A percentile compares a stretch with the other conserved stretches of the same genome.
Evolutionary conservation across 495 filamentous ascomycete species (phyloP).

Genomic region (Astrothelium macrocarpum): DNA sequence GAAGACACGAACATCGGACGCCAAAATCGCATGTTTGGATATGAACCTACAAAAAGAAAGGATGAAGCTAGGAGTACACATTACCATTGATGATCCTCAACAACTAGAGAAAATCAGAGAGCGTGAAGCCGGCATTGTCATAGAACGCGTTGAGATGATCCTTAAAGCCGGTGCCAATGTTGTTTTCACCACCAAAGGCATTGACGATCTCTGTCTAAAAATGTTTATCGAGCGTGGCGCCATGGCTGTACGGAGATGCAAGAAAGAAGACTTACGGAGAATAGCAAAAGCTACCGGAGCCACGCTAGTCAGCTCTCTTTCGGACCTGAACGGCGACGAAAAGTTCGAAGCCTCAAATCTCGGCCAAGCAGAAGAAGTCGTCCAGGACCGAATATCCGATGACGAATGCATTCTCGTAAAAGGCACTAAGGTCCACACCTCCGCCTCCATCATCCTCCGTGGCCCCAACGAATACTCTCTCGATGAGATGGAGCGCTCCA

Average conservation of each 20-base stretch:
- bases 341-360: slow-evolving; percentile 84
- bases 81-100: slow-evolving; percentile 92
- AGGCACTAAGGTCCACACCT: slow-evolving; percentile 86
- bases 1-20: slow-evolving; percentile 84
- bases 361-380: slow-evolving; percentile 87
- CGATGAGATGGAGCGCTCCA: slow-evolving; percentile 98
- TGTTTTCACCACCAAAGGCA: slow-evolving; percentile 93
- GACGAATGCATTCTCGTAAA: slow-evolving; percentile 97
- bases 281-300: slow-evolving; percentile 96
- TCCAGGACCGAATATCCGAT: slow-evolving; percentile 94
- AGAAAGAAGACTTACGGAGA: slow-evolving; percentile 95
- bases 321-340: slow-evolving; percentile 96
- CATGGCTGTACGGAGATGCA: slow-evolving; percentile 93
- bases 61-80: slow-evolving; percentile 98
- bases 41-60: slow-evolving; percentile 98
- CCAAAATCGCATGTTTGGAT: slow-evolving; percentile 93
- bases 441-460: slow-evolving; percentile 92
- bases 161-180: slow-evolving; percentile 96
- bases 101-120: slow-evolving; percentile 95
- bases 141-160: slow-evolving; percentile 94
- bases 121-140: slow-evolving; percentile 82
- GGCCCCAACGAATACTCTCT: slow-evolving; percentile 94
- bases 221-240: slow-evolving; percentile 88
- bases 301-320: slow-evolving; percentile 81
- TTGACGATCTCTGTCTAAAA: slow-evolving; percentile 93